Evolutionary conservation across 345 rosid genomes (phyloP).

Genomic region (Pugionium dolabratum): DNA sequence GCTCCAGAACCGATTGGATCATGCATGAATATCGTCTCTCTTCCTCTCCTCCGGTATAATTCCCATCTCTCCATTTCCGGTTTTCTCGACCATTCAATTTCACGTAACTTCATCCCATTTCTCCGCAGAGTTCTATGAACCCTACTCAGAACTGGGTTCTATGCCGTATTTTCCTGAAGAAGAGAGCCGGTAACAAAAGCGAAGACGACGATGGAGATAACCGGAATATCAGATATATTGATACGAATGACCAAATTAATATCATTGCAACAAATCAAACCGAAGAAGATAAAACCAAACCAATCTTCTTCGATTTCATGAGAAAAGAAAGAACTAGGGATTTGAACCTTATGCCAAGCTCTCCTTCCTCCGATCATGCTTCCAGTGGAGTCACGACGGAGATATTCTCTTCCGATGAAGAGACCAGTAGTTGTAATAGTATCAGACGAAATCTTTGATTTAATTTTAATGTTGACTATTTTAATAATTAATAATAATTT

Average conservation of each 20-base stretch:
- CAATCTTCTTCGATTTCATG: slow-evolving; percentile 80
- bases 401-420: slow-evolving; percentile 60
- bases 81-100: background rate
- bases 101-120: slow-evolving; percentile 8
- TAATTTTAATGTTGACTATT: slow-evolving; percentile 36
- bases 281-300: slow-evolving; percentile 26
- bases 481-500: slow-evolving; percentile 27
- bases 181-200: slow-evolving; percentile 52
- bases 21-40: slow-evolving; percentile 97
- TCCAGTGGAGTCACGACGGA: slow-evolving; percentile 85
- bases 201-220: slow-evolving; percentile 47
- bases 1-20: slow-evolving; percentile 88
- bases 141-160: slow-evolving; percentile 82
- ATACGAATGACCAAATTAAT: slow-evolving; percentile 26
- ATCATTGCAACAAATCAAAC: slow-evolving; percentile 21
- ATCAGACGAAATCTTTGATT: slow-evolving; percentile 61
- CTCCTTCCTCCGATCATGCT: slow-evolving; percentile 58
- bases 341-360: slow-evolving; percentile 58
- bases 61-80: background rate
- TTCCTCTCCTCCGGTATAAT: slow-evolving; percentile 38
- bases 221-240: slow-evolving; percentile 39
- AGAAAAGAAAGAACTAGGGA: slow-evolving; percentile 54
- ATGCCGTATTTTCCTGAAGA: slow-evolving; percentile 92
- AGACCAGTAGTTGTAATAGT: slow-evolving; percentile 76
- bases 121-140: slow-evolving; percentile 46